These are phyloP conservation scores for Plasmopara viticola DNA, from an alignment of 352 stramenopile species.

Conservation along the genomic window DNA sequence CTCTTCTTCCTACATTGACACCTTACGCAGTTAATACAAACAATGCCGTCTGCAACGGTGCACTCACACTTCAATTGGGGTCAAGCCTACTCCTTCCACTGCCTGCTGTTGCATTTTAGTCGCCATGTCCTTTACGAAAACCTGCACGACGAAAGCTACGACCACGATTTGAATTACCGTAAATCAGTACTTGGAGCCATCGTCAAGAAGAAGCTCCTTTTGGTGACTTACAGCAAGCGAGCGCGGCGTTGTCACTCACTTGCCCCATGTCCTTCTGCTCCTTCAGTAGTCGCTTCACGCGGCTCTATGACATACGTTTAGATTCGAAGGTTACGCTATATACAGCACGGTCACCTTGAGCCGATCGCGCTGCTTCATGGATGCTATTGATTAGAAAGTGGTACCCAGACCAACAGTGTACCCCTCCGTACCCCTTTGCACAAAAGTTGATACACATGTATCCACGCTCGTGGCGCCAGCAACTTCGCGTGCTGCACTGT, in stretches of 20 bases:
- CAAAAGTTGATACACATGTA: conserved; percentile 4
- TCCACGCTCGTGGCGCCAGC: conserved; percentile 4
- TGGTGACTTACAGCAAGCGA: conserved; percentile 33
- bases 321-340: background rate
- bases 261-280: conserved; percentile 71
- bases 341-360: conserved; percentile 38
- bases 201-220: conserved; percentile 1
- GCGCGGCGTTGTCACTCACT: conserved; percentile 43
- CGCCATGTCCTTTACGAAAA: conserved; percentile 56
- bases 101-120: conserved; percentile 32
- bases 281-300: conserved; percentile 60
- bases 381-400: no score
- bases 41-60: conserved; percentile 3
- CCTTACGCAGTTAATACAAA: background rate
- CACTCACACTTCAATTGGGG: conserved; percentile 57
- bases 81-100: conserved; percentile 22
- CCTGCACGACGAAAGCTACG: conserved; percentile 44
- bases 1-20: conserved; percentile 39
- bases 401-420: no score
- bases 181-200: background rate
- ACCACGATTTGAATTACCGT: background rate
- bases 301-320: conserved; percentile 23
- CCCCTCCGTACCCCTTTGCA: no score
- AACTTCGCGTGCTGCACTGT: conserved; percentile 15
- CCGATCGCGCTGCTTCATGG: conserved; percentile 38